Conservation (phyloP, 805 yeast genomes). For the Candida jianshihensis region DNA sequence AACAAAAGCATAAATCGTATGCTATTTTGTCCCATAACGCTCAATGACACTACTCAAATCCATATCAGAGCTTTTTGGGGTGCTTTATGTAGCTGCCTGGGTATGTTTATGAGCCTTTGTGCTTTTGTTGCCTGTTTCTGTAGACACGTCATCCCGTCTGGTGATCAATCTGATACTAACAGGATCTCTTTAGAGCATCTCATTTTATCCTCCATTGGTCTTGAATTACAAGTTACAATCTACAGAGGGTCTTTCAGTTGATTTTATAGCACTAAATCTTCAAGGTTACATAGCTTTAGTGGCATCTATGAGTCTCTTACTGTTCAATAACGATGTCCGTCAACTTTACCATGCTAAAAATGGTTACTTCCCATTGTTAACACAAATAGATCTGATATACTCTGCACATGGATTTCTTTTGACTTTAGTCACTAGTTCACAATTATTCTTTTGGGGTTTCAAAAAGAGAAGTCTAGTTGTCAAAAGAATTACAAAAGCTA, state of each 20-base stretch:
- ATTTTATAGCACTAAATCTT: slow-evolving; percentile 38
- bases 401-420: slow-evolving; percentile 40
- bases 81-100: slow-evolving; percentile 35
- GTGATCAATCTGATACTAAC: too few relatives aligned
- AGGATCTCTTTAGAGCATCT: slow-evolving; percentile 30
- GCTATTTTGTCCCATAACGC: too few relatives aligned
- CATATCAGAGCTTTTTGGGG: slow-evolving; percentile 24
- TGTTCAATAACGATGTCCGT: slow-evolving; percentile 28
- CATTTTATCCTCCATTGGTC: slow-evolving; percentile 43
- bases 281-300: slow-evolving; percentile 41
- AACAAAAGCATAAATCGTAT: too few relatives aligned
- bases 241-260: slow-evolving; percentile 44
- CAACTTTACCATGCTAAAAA: slow-evolving; percentile 22
- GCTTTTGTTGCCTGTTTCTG: too few relatives aligned
- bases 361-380: slow-evolving; percentile 34
- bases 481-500: slow-evolving; percentile 15
- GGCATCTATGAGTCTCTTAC: slow-evolving; percentile 35
- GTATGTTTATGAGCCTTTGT: slow-evolving; percentile 11
- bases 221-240: slow-evolving; percentile 33
- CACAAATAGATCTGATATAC: slow-evolving; percentile 39
- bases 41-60: slow-evolving; percentile 4
- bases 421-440: slow-evolving; percentile 34
- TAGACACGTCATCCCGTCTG: too few relatives aligned
- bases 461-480: slow-evolving; percentile 14
- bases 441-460: slow-evolving; percentile 26